Evolutionary conservation across 208 protist genomes (phyloP).

Genomic region (Lotmaria passim): DNA sequence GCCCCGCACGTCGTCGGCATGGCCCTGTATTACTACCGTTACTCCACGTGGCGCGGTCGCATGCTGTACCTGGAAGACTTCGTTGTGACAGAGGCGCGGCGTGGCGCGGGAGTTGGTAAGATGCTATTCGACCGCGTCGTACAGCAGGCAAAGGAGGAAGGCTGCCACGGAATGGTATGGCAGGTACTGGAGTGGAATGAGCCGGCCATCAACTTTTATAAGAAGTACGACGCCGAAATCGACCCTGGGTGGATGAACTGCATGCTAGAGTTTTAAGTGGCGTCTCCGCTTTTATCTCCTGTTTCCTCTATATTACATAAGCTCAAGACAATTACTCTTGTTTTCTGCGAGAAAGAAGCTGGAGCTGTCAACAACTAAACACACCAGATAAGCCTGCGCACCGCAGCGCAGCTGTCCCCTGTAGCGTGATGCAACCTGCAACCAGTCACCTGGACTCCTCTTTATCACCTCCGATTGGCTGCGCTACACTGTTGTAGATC

Average conservation of each 20-base stretch:
- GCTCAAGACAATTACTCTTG: no score
- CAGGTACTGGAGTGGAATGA: constrained; percentile 65
- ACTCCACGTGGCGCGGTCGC: constrained; percentile 59
- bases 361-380: background rate
- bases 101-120: constrained; percentile 39
- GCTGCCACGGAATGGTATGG: constrained; percentile 58
- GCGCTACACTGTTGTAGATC: constrained; percentile 39
- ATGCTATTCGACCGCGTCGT: constrained; percentile 52
- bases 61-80: constrained; percentile 70
- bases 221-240: constrained; percentile 48
- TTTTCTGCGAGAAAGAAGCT: no score
- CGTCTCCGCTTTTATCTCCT: background rate
- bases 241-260: constrained; percentile 60
- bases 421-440: background rate
- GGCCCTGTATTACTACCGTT: constrained; percentile 60
- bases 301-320: background rate
- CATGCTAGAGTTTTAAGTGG: constrained; percentile 40
- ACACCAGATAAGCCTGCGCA: constrained; percentile 1
- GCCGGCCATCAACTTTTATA: constrained; percentile 54
- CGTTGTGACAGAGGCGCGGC: constrained; percentile 40
- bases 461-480: background rate
- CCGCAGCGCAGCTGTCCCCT: constrained; percentile 4
- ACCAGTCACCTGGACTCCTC: background rate
- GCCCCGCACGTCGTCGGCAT: constrained; percentile 43
- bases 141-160: constrained; percentile 46